Base-by-base conservation (phyloP, 441 rosid species). In the Erysimum cheiri region DNA sequence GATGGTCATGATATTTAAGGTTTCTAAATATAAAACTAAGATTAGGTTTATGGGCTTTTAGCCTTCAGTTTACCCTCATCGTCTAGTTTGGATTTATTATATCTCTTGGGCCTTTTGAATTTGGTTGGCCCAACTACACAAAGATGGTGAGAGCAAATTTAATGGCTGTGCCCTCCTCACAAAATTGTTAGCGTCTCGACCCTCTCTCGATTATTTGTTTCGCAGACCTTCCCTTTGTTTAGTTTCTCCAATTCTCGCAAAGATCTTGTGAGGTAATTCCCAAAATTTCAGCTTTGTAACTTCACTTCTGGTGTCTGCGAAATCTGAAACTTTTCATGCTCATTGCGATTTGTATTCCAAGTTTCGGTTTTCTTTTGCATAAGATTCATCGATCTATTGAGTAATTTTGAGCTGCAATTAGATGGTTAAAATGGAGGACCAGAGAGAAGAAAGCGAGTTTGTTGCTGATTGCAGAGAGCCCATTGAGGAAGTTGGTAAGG, bases 211-310 rank as follows among this genome's bases (percentile, higher is more conserved):
- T 19, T 0, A 19, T 22, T 22, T 22, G 24, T 22, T 22, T 22
- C 24, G 24, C 24, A 36, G 13, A 41, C 61, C 53, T 69, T 29
- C 41, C 57, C 58, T 61, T 13, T 43, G 11, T 14, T 5, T 35
- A 8, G 37, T 49, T 40, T 60, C 54, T 64, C 48, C 17, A 32
- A 8, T 44, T 22, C 64, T 60, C 32, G 3, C 76, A n/a, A 71
- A 81, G 81, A 81, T 84, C 85, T 62, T 13, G 6, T 58, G 70
- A 79, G 88, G 90, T 81, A 81, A 63, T n/a, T 52, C 54, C 75
- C 5, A 54, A 4, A 15, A 29, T 64, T 70, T 29, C 10, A 28
- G 14, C 61, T 64, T 58, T 46, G 57, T 70, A 37, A 52, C 32
- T 37, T 8, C 31, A 26, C 13, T 35, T 41, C 31, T 41, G 50